Evolutionary conservation across 495 filamentous ascomycete genomes (phyloP).

Genomic region (Aspergillus affinis): DNA sequence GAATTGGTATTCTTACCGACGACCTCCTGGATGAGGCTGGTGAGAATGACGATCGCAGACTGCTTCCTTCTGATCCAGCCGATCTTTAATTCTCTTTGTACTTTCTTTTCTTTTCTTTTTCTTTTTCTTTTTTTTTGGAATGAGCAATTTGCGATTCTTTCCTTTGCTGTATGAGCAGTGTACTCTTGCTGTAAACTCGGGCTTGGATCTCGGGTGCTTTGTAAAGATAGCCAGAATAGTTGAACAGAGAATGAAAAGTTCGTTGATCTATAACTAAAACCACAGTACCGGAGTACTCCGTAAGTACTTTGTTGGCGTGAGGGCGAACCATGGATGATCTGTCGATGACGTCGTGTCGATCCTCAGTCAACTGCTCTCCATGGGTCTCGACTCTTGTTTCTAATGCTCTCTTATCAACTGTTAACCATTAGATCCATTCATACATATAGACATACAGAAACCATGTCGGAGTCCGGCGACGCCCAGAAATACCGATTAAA

Average conservation of each 20-base stretch:
- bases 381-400: too few relatives aligned
- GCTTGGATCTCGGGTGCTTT: background rate
- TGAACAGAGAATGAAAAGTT: too few relatives aligned
- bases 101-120: too few relatives aligned
- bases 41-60: background rate
- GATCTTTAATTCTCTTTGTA: too few relatives aligned
- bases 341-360: conserved; percentile 6
- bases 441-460: background rate
- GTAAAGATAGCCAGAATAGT: background rate
- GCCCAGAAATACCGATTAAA: conserved; percentile 36
- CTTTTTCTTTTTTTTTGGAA: too few relatives aligned
- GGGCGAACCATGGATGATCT: background rate
- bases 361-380: background rate
- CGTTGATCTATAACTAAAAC: background rate
- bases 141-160: background rate
- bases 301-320: too few relatives aligned
- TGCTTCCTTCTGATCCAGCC: conserved; percentile 23
- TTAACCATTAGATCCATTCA: background rate
- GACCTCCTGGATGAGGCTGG: conserved; percentile 44
- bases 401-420: too few relatives aligned
- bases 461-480: conserved; percentile 8
- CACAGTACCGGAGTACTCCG: background rate
- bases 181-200: background rate
- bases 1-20: conserved; percentile 61
- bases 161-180: background rate